These are phyloP conservation scores for Bipolaris bicolor DNA, from an alignment of 2,329 filamentous ascomycete genomes.

Conservation along the genomic window DNA sequence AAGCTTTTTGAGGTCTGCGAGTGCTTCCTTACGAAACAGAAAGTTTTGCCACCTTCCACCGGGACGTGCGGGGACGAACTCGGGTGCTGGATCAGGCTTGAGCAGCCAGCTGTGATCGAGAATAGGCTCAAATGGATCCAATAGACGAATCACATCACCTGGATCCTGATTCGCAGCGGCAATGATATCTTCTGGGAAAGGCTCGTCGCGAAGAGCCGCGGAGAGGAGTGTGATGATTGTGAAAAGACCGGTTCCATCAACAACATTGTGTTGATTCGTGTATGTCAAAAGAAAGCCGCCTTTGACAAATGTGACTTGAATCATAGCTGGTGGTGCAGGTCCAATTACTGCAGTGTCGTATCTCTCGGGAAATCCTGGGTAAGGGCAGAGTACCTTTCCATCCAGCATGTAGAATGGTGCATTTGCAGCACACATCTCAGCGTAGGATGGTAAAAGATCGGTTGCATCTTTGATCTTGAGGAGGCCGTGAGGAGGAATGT, in stretches of 20 bases:
- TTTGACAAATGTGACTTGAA: constrained; percentile 1
- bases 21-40: background rate
- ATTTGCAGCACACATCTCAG: background rate
- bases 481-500: background rate
- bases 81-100: background rate
- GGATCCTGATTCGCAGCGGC: background rate
- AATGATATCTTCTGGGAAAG: constrained; percentile 2
- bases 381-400: background rate
- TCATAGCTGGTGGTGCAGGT: background rate
- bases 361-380: background rate
- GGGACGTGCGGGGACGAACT: background rate
- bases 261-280: background rate
- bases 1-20: background rate
- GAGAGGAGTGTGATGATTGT: constrained; percentile 2
- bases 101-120: background rate
- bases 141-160: background rate
- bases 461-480: constrained; percentile 1
- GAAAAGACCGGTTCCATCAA: background rate
- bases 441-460: background rate
- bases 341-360: background rate
- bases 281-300: background rate
- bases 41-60: background rate
- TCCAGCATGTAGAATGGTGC: constrained; percentile 1
- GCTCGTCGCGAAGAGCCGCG: background rate
- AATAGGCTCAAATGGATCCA: constrained; percentile 2